Conservation (phyloP, 192 early-diverging fungal species). For the Umbelopsis vinacea region DNA sequence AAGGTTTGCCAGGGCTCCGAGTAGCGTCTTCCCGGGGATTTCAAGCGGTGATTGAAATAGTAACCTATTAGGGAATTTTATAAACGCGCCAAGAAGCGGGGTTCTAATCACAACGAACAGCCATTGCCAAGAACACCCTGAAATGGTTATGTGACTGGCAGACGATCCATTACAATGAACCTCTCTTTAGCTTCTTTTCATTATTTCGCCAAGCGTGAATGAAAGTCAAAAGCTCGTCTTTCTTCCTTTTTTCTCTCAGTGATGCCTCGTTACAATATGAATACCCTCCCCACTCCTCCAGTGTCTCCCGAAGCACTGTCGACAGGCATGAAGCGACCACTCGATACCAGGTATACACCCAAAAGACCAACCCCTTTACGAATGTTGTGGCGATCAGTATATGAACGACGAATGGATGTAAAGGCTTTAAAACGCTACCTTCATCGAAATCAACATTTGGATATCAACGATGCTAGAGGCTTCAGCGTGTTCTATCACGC, state of each 20-base stretch:
- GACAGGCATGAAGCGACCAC: constrained; percentile 8
- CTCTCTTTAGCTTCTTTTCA: constrained; percentile 1
- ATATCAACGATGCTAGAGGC: constrained; percentile 8
- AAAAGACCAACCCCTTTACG: constrained; percentile 11
- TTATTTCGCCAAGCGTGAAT: constrained; percentile 16
- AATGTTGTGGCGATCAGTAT: background rate
- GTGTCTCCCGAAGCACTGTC: background rate
- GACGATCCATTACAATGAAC: constrained; percentile 17
- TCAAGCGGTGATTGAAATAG: background rate
- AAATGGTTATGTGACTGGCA: constrained; percentile 19
- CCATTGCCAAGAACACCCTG: constrained; percentile 9
- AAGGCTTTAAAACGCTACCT: background rate
- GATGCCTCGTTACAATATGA: background rate
- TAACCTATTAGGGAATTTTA: background rate
- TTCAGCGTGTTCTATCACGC: constrained; percentile 13
- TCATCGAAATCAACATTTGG: background rate
- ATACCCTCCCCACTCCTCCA: constrained; percentile 17
- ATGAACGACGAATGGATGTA: constrained; percentile 10
- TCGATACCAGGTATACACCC: background rate
- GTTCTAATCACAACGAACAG: background rate
- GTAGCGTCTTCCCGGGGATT: background rate
- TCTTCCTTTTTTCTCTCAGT: background rate
- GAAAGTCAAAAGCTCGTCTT: background rate
- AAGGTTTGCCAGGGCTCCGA: background rate
- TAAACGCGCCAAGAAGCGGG: constrained; percentile 15